Evolutionary conservation across 148 eudicot genomes (phyloP), one percentile per base, ranked within the genome.

Genomic region (Vaccinium macrocarpon): DNA sequence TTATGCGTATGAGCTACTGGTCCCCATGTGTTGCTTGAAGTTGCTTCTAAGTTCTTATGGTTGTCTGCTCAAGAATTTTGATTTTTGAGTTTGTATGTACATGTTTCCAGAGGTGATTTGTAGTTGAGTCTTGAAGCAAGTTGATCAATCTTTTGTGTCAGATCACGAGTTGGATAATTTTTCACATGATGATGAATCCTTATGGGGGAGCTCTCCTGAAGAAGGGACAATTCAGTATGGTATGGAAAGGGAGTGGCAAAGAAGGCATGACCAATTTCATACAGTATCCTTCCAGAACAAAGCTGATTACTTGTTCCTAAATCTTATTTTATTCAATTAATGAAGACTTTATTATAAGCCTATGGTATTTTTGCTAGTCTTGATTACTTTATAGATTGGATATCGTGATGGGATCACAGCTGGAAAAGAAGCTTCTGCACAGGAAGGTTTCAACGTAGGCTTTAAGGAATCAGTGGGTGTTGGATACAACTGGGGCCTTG

Each of bases 181-280:
- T 32, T 84, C 85, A 86, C 55, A 70, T 80, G 90, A 87, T 16
- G 94, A 92, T 90, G 97, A 83, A 72, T 90, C 88, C 50, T 87
- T 90, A 79, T 89, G 88, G 88, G 89, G 87, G 51, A 88, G 84
- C 88, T 88, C 88, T 52, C 90, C 86, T 85, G 95, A 90, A 35
- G 89, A 89, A 80, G 78, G 71, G 49, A 87, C 79, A 84, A 85
- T 84, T 84, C 85, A 87, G 68, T 85, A 88, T 85, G 91, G 88
- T n/a, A 82, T 95, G 86, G 91, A 95, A 66, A 93, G 97, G 85
- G 96, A 97, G 83, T 93, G 98, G 98, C 88, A 93, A 82, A 90
- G 79, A 84, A 87, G 99, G 86, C 93, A 83, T 75, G 91, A 93
- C 78, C 92, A 95, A 76, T 93, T 92, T 76, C 93, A 95, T 78